Base-by-base conservation (phyloP, 306 rosid genomes). In the Ormosia semicastrata region DNA sequence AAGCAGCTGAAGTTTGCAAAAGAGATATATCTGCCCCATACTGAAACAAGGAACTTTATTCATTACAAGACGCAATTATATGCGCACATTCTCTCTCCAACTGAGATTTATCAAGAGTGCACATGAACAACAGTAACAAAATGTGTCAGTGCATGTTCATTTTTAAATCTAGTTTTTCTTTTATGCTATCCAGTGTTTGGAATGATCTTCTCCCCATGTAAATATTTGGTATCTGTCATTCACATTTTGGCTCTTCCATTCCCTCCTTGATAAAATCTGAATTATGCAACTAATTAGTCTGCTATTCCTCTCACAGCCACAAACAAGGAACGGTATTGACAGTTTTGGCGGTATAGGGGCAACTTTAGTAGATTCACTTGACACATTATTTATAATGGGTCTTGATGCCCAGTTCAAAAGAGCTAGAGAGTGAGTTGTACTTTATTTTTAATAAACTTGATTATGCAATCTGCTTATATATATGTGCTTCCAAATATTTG, bases 331-430 rank as follows among this genome's bases (percentile, higher is more conserved):
- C 15, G 89, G 90, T 30, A 78, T 81, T 75, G 82, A 90, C 69
- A 88, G 44, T 85, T 90, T 90, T 41, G 94, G 92, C 3, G 90
- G 90, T 56, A 83, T 90, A 7, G 94, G 94, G n/a, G 94, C 90
- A 71, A 90, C 94, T 62, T 59, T 90, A 49, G 87, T 90, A 56
- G 94, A 90, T 75, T 90, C 94, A 36, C 94, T 88, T 52, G 94
- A 88, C 84, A 88, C 94, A 49, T 81, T 90, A 83, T 88, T 58
- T 73, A 86, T 88, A 85, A 90, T 90, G 94, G 94, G 94, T 60
- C 94, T 90, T 85, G 84, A 88, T 49, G n/a, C 39, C 57, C 89
- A 90, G 76, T 90, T 90, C 73, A 59, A 75, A 75, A 88, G 90
- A 78, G 94, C 94, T 50, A 86, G 71, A 88, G 92, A 86, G 94